A percentile compares a stretch with the other conserved stretches of the same genome.
Conservation (phyloP, 805 yeast genomes). For the Saturnispora galanensis region DNA sequence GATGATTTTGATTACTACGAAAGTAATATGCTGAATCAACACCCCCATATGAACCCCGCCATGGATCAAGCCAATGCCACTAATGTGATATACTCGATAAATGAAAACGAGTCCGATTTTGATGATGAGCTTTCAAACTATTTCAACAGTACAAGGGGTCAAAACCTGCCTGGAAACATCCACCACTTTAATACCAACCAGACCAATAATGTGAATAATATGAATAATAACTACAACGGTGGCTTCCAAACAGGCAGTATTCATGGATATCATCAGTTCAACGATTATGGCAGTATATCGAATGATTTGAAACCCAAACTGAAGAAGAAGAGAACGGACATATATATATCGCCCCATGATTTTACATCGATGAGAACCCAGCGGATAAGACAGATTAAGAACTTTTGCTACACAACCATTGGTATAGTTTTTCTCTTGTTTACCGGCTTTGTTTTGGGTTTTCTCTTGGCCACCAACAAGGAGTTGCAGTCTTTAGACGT, state of each 20-base stretch:
- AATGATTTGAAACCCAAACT: conserved; percentile 6
- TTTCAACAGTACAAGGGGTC: conserved; percentile 1
- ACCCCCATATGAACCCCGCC: neutral
- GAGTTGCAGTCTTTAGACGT: conserved; percentile 65
- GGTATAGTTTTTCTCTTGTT: conserved; percentile 44
- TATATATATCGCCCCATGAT: conserved; percentile 30
- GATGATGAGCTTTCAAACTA: conserved; percentile 19
- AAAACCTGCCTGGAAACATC: neutral
- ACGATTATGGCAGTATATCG: conserved; percentile 13
- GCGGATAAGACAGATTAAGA: conserved; percentile 23
- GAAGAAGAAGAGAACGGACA: conserved; percentile 17
- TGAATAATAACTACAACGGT: neutral
- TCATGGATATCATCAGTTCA: conserved; percentile 5
- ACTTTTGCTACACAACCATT: conserved; percentile 33
- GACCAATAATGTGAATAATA: neutral
- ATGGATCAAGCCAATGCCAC: neutral
- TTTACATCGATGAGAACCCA: conserved; percentile 26
- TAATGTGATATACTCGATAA: conserved; percentile 3
- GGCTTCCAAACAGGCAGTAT: neutral
- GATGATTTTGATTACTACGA: conserved; percentile 32
- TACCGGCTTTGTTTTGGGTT: conserved; percentile 74
- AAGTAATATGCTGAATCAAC: conserved; percentile 5
- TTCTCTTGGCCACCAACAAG: conserved; percentile 75
- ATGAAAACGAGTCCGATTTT: conserved; percentile 20
- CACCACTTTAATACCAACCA: neutral